Percentiles rank a stretch among this genome's conserved stretches.
These are phyloP conservation scores for Chalaropsis thielavioides DNA, from an alignment of 2,329 filamentous ascomycete species.

Conservation along the genomic window DNA sequence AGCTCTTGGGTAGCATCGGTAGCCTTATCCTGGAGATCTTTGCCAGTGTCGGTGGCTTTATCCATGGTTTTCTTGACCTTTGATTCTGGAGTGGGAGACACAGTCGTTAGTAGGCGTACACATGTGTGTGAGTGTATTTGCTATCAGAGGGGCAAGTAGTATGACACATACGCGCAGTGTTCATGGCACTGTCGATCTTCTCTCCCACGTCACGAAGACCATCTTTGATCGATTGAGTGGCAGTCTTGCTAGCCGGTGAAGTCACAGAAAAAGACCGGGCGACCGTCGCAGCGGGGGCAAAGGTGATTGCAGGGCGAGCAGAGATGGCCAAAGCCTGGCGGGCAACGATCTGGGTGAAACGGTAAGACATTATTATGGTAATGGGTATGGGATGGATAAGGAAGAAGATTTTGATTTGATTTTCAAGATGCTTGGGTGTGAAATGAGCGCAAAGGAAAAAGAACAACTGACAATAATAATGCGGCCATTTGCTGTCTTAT, in stretches of 20 bases:
- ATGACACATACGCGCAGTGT: conserved; percentile 39
- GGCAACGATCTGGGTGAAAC: conserved; percentile 25
- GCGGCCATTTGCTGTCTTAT: background rate
- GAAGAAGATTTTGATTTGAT: background rate
- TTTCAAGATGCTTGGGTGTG: background rate
- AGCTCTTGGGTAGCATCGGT: conserved; percentile 30
- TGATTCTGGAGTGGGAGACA: conserved; percentile 5
- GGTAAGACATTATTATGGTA: conserved; percentile 11
- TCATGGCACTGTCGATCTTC: conserved; percentile 47
- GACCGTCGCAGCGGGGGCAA: conserved; percentile 28
- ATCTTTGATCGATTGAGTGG: conserved; percentile 43
- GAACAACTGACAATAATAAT: background rate
- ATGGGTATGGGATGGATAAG: background rate
- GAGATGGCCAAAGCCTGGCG: conserved; percentile 27
- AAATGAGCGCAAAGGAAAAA: background rate
- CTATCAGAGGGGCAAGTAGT: background rate
- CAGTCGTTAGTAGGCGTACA: background rate
- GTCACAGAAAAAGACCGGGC: conserved; percentile 39
- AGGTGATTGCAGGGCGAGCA: conserved; percentile 1
- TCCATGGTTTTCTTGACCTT: conserved; percentile 24
- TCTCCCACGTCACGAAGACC: conserved; percentile 42
- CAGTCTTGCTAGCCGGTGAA: conserved; percentile 32
- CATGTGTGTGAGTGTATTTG: background rate
- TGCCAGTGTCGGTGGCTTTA: conserved; percentile 26
- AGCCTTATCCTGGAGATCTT: conserved; percentile 28